A percentile compares a stretch with the other conserved stretches of the same genome.
Evolutionary conservation across 2,329 filamentous ascomycete genomes (phyloP).

Genomic region (Seiridium unicorne): DNA sequence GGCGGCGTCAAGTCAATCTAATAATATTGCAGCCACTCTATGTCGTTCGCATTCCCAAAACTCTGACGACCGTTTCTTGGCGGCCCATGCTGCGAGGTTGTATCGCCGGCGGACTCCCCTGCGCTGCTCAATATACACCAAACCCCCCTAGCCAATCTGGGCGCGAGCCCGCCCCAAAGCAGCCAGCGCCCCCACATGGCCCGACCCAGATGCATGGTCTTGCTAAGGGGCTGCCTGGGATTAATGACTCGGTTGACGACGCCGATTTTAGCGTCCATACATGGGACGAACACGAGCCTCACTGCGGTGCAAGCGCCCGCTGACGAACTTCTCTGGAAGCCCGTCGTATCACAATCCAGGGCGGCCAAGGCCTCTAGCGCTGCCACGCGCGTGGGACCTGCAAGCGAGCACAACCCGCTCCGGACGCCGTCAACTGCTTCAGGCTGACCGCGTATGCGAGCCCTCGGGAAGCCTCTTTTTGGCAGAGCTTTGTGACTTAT

Average conservation of each 20-base stretch:
- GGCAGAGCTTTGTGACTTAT: no score
- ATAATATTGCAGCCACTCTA: constrained; percentile 1
- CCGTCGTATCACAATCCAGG: not conserved
- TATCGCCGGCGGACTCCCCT: not conserved
- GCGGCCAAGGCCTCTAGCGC: not conserved
- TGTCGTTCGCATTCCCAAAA: not conserved
- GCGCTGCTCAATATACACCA: constrained; percentile 1
- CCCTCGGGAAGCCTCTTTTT: no score
- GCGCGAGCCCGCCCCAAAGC: not conserved
- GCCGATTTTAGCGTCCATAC: constrained; percentile 4
- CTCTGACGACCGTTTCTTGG: constrained; percentile 6
- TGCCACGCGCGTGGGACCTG: not conserved
- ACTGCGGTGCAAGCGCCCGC: not conserved
- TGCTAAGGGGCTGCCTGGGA: not conserved
- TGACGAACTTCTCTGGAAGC: not conserved
- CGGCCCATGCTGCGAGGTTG: constrained; percentile 1
- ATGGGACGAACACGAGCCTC: constrained; percentile 8
- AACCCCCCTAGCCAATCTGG: constrained; percentile 2
- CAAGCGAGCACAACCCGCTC: not conserved
- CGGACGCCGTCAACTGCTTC: not conserved
- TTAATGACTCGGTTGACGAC: constrained; percentile 8
- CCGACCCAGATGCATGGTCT: not conserved
- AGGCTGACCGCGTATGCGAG: not conserved
- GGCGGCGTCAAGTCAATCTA: not conserved
- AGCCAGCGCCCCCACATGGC: not conserved